Evolutionary conservation across 495 filamentous ascomycete species (phyloP).

Genomic region (Xylaria curta): DNA sequence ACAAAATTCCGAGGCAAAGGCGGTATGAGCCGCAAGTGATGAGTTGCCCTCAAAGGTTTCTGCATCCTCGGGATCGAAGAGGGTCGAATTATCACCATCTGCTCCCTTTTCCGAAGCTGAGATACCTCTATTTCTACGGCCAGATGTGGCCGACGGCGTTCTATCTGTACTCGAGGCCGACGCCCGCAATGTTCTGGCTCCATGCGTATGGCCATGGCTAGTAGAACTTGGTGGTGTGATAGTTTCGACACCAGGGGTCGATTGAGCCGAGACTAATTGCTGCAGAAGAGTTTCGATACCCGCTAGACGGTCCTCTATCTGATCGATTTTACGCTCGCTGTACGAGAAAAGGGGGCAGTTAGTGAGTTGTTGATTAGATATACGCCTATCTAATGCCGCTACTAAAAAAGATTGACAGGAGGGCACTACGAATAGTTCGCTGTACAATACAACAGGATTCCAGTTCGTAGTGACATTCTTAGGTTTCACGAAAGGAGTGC

Average conservation of each 20-base stretch:
- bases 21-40: conserved; percentile 66
- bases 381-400: background rate
- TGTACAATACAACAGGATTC: background rate
- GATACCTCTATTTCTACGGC: conserved; percentile 15
- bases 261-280: conserved; percentile 42
- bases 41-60: conserved; percentile 67
- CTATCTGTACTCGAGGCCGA: conserved; percentile 26
- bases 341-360: background rate
- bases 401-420: background rate
- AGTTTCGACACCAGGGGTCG: conserved; percentile 18
- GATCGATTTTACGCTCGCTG: conserved; percentile 73
- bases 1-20: conserved; percentile 65
- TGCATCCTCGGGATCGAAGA: conserved; percentile 45
- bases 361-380: background rate
- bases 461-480: background rate
- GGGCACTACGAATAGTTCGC: background rate
- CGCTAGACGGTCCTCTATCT: conserved; percentile 66
- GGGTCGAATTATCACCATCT: conserved; percentile 31
- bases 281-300: conserved; percentile 63
- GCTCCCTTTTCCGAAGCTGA: conserved; percentile 16
- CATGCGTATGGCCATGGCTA: background rate
- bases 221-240: conserved; percentile 7
- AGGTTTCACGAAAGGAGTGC: background rate
- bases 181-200: conserved; percentile 3
- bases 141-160: conserved; percentile 26